A percentile compares a stretch with the other conserved stretches of the same genome.
phyloP scores from a whole-genome alignment of 2,329 filamentous ascomycete species.

The Bimuria novae-zelandiae region DNA sequence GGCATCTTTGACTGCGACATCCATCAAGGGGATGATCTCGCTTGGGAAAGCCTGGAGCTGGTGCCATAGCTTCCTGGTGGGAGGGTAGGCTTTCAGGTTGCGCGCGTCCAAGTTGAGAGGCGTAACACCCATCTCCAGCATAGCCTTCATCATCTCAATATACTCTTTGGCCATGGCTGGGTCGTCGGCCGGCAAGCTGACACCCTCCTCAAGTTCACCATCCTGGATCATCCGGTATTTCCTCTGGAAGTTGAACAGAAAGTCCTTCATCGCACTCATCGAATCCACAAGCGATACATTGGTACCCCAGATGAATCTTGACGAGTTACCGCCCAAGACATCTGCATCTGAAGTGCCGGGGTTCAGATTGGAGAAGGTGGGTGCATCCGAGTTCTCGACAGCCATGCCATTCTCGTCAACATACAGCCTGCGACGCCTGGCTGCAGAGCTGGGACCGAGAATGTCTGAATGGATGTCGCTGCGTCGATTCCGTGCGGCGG shows the following conservation, averaged over 20 bases:
- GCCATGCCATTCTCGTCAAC: slow-evolving; percentile 68
- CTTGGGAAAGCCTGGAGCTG: slow-evolving; percentile 93
- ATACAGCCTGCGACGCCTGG: slow-evolving; percentile 62
- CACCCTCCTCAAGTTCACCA: slow-evolving; percentile 73
- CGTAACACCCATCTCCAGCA: slow-evolving; percentile 83
- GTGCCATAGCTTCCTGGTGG: slow-evolving; percentile 92
- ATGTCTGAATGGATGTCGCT: slow-evolving; percentile 87
- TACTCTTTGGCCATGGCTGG: slow-evolving; percentile 82
- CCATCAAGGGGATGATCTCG: slow-evolving; percentile 96
- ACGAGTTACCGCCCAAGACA: slow-evolving; percentile 77
- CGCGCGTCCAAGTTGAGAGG: slow-evolving; percentile 86
- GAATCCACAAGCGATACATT: slow-evolving; percentile 93
- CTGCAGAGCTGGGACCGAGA: slow-evolving; percentile 46
- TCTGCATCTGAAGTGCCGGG: slow-evolving; percentile 93
- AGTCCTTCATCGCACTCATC: slow-evolving; percentile 85
- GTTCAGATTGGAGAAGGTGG: slow-evolving; percentile 70
- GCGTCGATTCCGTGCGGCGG: slow-evolving; percentile 68
- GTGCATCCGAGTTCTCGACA: slow-evolving; percentile 61
- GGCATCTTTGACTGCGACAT: slow-evolving; percentile 88
- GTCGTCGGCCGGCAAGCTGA: slow-evolving; percentile 68
- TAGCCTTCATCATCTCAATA: slow-evolving; percentile 81
- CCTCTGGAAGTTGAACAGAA: slow-evolving; percentile 85
- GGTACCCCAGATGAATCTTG: slow-evolving; percentile 92
- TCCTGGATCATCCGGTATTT: slow-evolving; percentile 95
- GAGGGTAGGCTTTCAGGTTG: slow-evolving; percentile 90